phyloP scores from a whole-genome alignment of 169 alveolate genomes.

The Toxoplasma gondii region DNA sequence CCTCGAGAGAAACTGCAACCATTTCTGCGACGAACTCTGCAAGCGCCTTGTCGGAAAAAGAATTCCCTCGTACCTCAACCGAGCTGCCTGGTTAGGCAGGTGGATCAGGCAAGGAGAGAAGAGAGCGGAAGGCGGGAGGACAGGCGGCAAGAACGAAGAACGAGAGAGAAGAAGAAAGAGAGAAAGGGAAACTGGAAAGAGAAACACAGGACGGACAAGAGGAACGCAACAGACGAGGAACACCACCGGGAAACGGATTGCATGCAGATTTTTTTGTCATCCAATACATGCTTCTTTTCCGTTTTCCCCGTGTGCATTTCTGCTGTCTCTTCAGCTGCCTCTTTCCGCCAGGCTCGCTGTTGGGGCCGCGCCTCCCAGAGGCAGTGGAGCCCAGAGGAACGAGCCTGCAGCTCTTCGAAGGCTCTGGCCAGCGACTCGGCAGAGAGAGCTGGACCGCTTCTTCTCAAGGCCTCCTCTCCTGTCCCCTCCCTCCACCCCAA shows the following conservation, averaged over 20 bases:
- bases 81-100: conserved; percentile 49
- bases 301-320: not conserved
- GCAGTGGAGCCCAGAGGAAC: not conserved
- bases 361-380: not conserved
- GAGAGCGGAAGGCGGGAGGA: not conserved
- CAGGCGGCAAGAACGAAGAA: no score
- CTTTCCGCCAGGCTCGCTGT: not conserved
- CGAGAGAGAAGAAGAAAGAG: no score
- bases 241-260: no score
- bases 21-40: conserved; percentile 63
- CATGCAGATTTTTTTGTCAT: no score
- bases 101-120: conserved; percentile 46
- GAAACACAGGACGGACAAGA: no score
- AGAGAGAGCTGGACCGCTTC: not conserved
- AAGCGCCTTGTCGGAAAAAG: conserved; percentile 42
- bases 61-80: conserved; percentile 42
- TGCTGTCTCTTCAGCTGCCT: not conserved
- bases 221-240: no score
- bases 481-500: not conserved
- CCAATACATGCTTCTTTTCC: no score
- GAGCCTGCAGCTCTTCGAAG: not conserved
- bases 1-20: conserved; percentile 61
- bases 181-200: no score
- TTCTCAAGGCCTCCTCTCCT: not conserved
- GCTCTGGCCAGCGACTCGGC: not conserved